These are phyloP conservation scores for Aspergillus novofumigatus DNA, from an alignment of 2,329 filamentous ascomycete genomes.

Conservation along the genomic window DNA sequence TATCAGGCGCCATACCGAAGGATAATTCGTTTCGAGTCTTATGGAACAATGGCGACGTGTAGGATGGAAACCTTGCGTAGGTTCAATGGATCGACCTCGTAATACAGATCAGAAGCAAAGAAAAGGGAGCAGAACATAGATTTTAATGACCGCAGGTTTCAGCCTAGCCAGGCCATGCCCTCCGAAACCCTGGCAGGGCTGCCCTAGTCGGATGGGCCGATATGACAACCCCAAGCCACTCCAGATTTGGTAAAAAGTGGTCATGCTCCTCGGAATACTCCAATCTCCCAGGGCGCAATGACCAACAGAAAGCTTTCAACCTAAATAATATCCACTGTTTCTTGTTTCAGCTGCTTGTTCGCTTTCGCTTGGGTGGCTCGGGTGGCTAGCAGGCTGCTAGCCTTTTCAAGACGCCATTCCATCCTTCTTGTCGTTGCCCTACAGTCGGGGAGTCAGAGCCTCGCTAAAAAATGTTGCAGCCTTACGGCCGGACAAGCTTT, in stretches of 20 bases:
- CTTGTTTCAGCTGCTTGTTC: neutral
- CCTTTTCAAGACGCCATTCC: neutral
- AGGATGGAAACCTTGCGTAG: neutral
- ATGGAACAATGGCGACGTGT: neutral
- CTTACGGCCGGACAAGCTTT: no score
- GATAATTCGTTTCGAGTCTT: neutral
- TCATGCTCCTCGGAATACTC: neutral
- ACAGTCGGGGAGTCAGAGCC: neutral
- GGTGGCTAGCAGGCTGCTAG: neutral
- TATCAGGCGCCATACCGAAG: neutral
- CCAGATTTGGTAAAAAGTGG: neutral
- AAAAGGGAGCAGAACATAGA: neutral
- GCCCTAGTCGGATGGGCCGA: neutral
- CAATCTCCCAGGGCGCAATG: neutral
- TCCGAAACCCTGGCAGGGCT: neutral
- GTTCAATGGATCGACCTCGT: neutral
- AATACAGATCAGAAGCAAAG: neutral
- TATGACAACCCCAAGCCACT: neutral
- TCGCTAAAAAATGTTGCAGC: neutral
- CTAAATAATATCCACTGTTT: neutral
- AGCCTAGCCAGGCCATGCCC: no score
- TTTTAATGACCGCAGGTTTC: neutral
- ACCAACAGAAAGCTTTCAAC: neutral
- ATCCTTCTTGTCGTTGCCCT: neutral
- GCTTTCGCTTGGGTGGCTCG: neutral